phyloP scores from a whole-genome alignment of 345 rosid species.

The Dipteronia dyeriana region DNA sequence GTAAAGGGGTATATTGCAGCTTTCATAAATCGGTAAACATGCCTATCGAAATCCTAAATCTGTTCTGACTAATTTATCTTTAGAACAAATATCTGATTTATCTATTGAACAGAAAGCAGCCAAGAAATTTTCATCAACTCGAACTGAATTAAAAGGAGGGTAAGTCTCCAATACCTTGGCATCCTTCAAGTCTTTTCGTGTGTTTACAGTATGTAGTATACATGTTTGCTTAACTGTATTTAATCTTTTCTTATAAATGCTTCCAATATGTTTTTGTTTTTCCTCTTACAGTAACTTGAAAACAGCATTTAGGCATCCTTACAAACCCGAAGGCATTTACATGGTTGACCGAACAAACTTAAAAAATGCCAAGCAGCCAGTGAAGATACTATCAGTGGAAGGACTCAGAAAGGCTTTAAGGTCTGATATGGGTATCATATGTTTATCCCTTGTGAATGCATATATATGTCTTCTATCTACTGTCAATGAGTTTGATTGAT shows the following conservation, averaged over 20 bases:
- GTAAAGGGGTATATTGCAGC: conserved; percentile 66
- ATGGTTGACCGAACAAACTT: conserved; percentile 49
- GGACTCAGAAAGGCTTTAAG: conserved; percentile 80
- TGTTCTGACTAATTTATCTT: conserved; percentile 24
- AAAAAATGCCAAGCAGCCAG: conserved; percentile 52
- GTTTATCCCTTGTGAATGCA: conserved; percentile 15
- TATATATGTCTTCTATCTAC: conserved; percentile 2
- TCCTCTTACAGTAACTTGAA: conserved; percentile 55
- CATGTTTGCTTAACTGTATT: not conserved
- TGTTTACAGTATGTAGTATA: not conserved
- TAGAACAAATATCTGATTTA: conserved; percentile 12
- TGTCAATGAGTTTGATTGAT: not conserved
- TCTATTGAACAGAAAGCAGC: conserved; percentile 62
- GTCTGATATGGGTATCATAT: conserved; percentile 30
- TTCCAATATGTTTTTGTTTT: conserved; percentile 8
- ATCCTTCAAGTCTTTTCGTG: conserved; percentile 1
- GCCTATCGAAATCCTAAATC: conserved; percentile 14
- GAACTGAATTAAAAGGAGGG: conserved; percentile 93
- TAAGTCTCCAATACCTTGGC: conserved; percentile 38
- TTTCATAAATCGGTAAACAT: conserved; percentile 65
- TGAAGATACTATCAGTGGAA: conserved; percentile 69
- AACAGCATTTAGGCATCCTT: conserved; percentile 58
- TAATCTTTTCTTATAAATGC: not conserved
- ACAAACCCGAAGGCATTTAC: conserved; percentile 60
- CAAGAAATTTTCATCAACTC: conserved; percentile 50